Evolutionary conservation across 805 yeast genomes (phyloP), one percentile per base, ranked within the genome.

Genomic region (Tetrapisispora iriomotensis): DNA sequence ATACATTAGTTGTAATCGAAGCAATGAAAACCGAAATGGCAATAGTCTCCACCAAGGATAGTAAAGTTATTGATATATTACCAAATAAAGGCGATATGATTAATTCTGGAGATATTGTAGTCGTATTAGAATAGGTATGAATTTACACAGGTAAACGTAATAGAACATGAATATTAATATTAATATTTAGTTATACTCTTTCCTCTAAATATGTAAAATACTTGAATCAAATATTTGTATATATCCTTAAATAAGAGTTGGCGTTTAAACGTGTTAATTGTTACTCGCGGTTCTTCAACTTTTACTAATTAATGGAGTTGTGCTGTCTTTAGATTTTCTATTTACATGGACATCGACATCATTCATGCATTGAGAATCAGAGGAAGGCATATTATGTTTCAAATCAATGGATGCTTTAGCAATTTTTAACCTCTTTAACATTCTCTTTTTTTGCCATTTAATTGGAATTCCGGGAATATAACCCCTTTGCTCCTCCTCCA

Each of bases 1-100:
- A 85, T 51, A 86, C 86, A 4, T 68, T 90, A 45, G 74, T 90
- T 48, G 86, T 92, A 29, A 84, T 90, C 39, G 98, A 90, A 63
- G 97, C 98, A 40, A 90, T 90, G 98, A 90, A 90, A 70, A 92
- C 97, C 0, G 98, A 90, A 64, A 90, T 90, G 96, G 74, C 77
- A 37, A 94, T 90, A 26, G 68, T 63, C 39, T 77, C 96, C 17
- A 72, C 94, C 1, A 67, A 56, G 40, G 66, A 68, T 18, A 94
- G 95, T 52, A 81, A 74, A 54, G 88, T 85, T 18, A 56, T 74
- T 36, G 82, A 82, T 64, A 67, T 85, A 33, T 61, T 77, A 42
- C 95, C 86, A 60, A 70, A 71, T 40, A 85, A 86, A 55, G 97
- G 97, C 54, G 96, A 90, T 55, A 84, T 92, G 82, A 94, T 90